Base-by-base conservation (phyloP, 2,329 filamentous ascomycete species). In the Pseudofabraea citricarpa region DNA sequence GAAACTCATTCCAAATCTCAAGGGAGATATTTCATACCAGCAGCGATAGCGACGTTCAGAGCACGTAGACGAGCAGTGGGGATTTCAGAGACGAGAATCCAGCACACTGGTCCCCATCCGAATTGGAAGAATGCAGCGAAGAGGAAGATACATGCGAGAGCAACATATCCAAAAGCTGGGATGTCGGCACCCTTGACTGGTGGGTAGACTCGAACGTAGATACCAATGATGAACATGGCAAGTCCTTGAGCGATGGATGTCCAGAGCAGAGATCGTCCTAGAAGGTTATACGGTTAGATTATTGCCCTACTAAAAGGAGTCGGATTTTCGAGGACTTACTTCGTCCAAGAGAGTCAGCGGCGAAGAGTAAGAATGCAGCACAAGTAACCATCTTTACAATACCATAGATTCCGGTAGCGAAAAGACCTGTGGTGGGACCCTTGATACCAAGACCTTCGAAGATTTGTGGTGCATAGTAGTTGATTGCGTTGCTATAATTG, bases 371-470 rank as follows among this genome's bases (percentile, higher is more conserved):
- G 68, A 87, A 88, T 41, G 71, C 57, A 5, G 74, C 70, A 56
- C 81, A 85, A 29, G 78, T 75, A 8, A 71, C 64, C 64, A 83
- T 80, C 62, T 88, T 88, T 44, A 86, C 77, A 42, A 87, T 73
- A 20, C 84, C 84, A 58, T 87, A 88, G 51, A 88, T 75, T 31
- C 85, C 84, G 0, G 84, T 87, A 4, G 85, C 83, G 59, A 88
- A 85, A 19, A 88, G 75, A 15, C 75, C 77, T 31, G 75, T 71
- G 29, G 73, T 61, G 5, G 73, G 79, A 10, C 70, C 70, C 5
- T 58, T 61, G 53, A 88, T 71, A 15, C 84, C 84, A 2, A 87
- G 69, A 52, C 78, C 73, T 35, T 67, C 65, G 66, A 88, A 88
- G 54, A 88, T 87, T 43, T 77, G 73, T 0, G 84, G 84, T 0